Percentiles rank a stretch among this genome's conserved stretches.
Evolutionary conservation across 495 filamentous ascomycete genomes (phyloP).

Genomic region (Extremus antarcticus): DNA sequence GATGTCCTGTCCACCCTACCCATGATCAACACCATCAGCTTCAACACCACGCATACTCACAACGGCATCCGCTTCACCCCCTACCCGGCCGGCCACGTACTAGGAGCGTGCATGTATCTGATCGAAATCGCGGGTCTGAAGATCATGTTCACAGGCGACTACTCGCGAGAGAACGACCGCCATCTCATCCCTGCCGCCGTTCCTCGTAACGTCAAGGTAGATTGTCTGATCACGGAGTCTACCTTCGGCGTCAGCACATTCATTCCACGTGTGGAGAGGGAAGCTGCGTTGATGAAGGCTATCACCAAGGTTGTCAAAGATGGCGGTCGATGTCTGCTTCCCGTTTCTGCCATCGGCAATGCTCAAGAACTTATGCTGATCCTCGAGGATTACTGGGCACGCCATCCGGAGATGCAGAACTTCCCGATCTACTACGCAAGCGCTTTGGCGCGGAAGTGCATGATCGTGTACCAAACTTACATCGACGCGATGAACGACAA

Average conservation of each 20-base stretch:
- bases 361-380: constrained; percentile 92
- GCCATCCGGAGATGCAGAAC: constrained; percentile 73
- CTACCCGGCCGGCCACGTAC: constrained; percentile 90
- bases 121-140: constrained; percentile 93
- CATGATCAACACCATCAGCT: constrained; percentile 92
- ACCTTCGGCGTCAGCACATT: constrained; percentile 92
- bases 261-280: constrained; percentile 76
- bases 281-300: constrained; percentile 86
- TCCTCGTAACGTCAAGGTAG: constrained; percentile 72
- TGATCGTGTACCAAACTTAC: constrained; percentile 98
- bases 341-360: constrained; percentile 85
- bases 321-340: constrained; percentile 85
- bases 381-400: constrained; percentile 91
- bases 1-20: constrained; percentile 89
- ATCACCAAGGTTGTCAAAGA: constrained; percentile 82
- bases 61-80: constrained; percentile 93
- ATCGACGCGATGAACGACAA: constrained; percentile 98
- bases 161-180: constrained; percentile 84
- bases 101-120: constrained; percentile 97
- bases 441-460: constrained; percentile 87
- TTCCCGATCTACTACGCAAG: constrained; percentile 94
- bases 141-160: constrained; percentile 94
- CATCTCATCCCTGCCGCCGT: constrained; percentile 89
- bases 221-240: constrained; percentile 93
- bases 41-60: constrained; percentile 93